These are phyloP conservation scores for Daldinia bambusicola DNA, from an alignment of 495 filamentous ascomycete species.

Conservation along the genomic window DNA sequence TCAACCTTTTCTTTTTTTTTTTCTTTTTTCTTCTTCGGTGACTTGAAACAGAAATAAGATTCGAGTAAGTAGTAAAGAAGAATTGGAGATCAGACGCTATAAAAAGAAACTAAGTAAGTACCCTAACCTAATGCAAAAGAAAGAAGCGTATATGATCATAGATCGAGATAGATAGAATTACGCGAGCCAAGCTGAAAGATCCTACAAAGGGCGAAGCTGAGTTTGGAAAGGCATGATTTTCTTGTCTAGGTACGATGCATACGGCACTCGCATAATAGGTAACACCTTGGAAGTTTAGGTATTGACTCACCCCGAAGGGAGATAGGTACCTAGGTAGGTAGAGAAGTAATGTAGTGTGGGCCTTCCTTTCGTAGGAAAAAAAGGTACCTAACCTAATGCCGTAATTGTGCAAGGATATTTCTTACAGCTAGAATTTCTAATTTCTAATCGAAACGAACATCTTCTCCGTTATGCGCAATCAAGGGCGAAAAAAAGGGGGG, in stretches of 20 bases:
- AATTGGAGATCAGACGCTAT: neutral
- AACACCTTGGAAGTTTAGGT: too few species aligned
- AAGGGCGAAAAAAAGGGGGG: neutral
- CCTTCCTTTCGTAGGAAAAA: conserved; percentile 4
- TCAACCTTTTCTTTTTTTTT: neutral
- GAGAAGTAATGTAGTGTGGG: neutral
- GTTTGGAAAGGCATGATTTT: conserved; percentile 18
- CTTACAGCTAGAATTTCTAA: neutral
- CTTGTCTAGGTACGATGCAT: neutral
- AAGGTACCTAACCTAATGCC: conserved; percentile 4
- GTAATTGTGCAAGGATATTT: neutral
- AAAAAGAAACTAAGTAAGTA: neutral
- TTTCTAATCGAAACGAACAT: neutral
- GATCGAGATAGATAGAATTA: conserved; percentile 18
- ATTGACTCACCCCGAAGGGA: neutral
- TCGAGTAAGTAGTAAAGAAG: neutral
- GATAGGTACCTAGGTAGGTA: too few species aligned
- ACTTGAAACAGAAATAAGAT: neutral
- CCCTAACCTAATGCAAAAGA: neutral
- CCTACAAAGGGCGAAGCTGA: conserved; percentile 29
- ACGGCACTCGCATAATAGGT: neutral
- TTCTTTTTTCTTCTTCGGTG: neutral
- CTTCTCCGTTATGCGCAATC: neutral
- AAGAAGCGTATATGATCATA: neutral
- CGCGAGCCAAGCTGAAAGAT: conserved; percentile 22